These are phyloP conservation scores for Aspergillus udagawae DNA, from an alignment of 2,329 filamentous ascomycete species.

Conservation along the genomic window DNA sequence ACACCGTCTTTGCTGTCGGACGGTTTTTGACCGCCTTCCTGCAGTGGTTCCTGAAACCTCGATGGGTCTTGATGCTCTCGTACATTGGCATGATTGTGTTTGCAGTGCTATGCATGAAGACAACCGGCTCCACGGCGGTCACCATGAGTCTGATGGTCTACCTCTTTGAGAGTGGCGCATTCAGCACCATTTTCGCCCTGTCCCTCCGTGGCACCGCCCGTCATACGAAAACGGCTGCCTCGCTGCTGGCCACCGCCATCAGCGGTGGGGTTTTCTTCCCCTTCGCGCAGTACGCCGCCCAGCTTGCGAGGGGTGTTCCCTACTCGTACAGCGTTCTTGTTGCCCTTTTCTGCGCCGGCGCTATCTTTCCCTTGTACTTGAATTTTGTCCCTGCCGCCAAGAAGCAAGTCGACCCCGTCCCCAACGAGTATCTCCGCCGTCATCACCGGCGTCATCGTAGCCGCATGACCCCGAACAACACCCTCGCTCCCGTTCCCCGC, in stretches of 20 bases:
- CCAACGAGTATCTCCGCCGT: constrained; percentile 33
- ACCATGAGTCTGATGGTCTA: constrained; percentile 51
- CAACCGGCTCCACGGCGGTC: constrained; percentile 42
- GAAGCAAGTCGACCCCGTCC: constrained; percentile 49
- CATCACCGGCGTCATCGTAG: constrained; percentile 20
- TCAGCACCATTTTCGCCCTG: constrained; percentile 57
- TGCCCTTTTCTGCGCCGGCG: constrained; percentile 49
- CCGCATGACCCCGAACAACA: not conserved
- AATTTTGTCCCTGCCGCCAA: constrained; percentile 46
- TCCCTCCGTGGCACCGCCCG: constrained; percentile 54
- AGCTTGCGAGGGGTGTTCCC: constrained; percentile 34
- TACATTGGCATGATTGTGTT: constrained; percentile 53
- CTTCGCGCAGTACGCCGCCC: constrained; percentile 50
- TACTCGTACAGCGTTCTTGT: constrained; percentile 53
- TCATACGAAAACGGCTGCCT: constrained; percentile 55
- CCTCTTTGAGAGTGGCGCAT: constrained; percentile 59
- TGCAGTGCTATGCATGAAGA: constrained; percentile 49
- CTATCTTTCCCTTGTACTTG: constrained; percentile 53
- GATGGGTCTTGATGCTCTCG: constrained; percentile 53
- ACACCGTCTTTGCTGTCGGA: constrained; percentile 55
- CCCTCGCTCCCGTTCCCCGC: constrained; percentile 12
- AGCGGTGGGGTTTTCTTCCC: constrained; percentile 53
- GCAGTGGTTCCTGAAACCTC: constrained; percentile 54
- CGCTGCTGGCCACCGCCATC: constrained; percentile 52
- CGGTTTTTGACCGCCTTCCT: constrained; percentile 54